Conservation (phyloP, 768 basidiomycete species). For the Sutorius australiensis region DNA sequence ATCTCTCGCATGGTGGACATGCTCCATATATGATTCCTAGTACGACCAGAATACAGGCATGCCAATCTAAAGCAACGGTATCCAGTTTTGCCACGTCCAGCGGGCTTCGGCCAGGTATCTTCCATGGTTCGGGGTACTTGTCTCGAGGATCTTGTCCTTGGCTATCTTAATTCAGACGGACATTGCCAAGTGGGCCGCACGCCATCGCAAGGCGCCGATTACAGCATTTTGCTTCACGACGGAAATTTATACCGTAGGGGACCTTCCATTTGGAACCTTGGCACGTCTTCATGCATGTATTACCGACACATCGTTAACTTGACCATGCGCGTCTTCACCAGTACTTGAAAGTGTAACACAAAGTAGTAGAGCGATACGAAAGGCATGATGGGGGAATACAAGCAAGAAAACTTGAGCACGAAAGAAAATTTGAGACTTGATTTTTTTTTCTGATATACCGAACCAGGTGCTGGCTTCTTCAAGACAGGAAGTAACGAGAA, state of each 20-base stretch:
- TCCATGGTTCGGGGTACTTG: neutral
- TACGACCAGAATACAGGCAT: slow-evolving; percentile 5
- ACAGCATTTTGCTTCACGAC: slow-evolving; percentile 16
- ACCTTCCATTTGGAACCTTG: slow-evolving; percentile 21
- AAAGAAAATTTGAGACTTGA: slow-evolving; percentile 68
- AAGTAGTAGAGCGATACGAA: slow-evolving; percentile 46
- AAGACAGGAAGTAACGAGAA: slow-evolving; percentile 46
- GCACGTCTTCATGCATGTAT: slow-evolving; percentile 33
- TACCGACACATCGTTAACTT: slow-evolving; percentile 37
- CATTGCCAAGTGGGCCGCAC: neutral
- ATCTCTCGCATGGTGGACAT: neutral
- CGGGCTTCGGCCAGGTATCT: neutral
- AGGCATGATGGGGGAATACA: slow-evolving; percentile 34
- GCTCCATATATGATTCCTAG: neutral
- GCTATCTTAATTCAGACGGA: slow-evolving; percentile 23
- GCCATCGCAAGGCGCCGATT: slow-evolving; percentile 4
- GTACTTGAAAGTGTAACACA: slow-evolving; percentile 42
- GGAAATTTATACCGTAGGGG: slow-evolving; percentile 8
- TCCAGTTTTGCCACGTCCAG: neutral
- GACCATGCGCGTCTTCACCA: slow-evolving; percentile 35
- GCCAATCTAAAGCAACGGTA: neutral
- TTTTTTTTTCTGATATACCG: slow-evolving; percentile 52
- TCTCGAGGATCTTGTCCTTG: slow-evolving; percentile 15
- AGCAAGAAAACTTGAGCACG: slow-evolving; percentile 53
- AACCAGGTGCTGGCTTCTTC: slow-evolving; percentile 46